These are phyloP conservation scores for Coemansia sp. DNA, from an alignment of 192 early-diverging fungal genomes.

Conservation along the genomic window DNA sequence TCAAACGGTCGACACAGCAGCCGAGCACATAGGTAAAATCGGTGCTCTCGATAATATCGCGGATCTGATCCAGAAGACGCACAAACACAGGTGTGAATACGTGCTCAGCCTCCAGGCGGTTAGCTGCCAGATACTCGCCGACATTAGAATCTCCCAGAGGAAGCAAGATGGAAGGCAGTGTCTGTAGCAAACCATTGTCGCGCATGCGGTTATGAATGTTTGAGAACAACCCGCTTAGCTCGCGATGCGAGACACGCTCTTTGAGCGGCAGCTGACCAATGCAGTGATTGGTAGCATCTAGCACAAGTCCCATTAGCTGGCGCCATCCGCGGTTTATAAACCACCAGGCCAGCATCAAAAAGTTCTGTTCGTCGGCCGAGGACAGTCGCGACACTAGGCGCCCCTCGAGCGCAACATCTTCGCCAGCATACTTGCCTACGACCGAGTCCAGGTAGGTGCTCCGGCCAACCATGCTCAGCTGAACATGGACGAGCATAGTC, in stretches of 20 bases:
- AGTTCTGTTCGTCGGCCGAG: slow-evolving; percentile 68
- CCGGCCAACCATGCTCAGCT: slow-evolving; percentile 89
- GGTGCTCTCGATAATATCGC: slow-evolving; percentile 78
- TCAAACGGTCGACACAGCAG: slow-evolving; percentile 47
- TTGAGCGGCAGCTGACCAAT: slow-evolving; percentile 58
- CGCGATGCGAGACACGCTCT: slow-evolving; percentile 59
- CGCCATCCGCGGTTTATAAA: slow-evolving; percentile 87
- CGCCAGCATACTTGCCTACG: slow-evolving; percentile 32
- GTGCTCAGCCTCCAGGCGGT: slow-evolving; percentile 39
- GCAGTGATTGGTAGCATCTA: slow-evolving; percentile 46
- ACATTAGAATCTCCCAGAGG: slow-evolving; percentile 35
- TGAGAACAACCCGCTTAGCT: slow-evolving; percentile 55
- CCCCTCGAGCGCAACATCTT: slow-evolving; percentile 22
- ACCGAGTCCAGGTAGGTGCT: slow-evolving; percentile 83
- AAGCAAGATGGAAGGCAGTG: slow-evolving; percentile 26
- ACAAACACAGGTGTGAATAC: slow-evolving; percentile 63
- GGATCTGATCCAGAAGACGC: slow-evolving; percentile 78
- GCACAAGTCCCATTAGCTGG: slow-evolving; percentile 62
- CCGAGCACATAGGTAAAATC: slow-evolving; percentile 44
- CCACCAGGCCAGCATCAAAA: slow-evolving; percentile 89
- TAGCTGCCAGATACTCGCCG: slow-evolving; percentile 35
- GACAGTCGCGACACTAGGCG: slow-evolving; percentile 27
- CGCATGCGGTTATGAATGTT: slow-evolving; percentile 58
- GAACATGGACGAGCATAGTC: slow-evolving; percentile 78
- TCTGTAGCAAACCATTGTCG: slow-evolving; percentile 30